These are phyloP conservation scores for Lagenidium giganteum DNA, from an alignment of 352 stramenopile species.

Conservation along the genomic window DNA sequence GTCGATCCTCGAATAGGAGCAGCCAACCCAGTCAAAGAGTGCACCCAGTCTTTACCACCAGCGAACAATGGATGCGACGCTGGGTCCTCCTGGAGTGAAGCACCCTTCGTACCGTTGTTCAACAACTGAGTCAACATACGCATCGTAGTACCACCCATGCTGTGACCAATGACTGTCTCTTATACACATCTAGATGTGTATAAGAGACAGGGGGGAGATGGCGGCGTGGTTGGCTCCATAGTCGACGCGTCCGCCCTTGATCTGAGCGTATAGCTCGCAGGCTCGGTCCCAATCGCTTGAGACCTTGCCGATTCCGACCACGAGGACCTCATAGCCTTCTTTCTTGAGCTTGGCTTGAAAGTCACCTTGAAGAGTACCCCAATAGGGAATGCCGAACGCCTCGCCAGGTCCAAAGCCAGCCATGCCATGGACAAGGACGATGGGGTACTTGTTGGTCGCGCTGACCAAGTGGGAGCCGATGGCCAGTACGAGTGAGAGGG, in stretches of 20 bases:
- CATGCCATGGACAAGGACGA: slow-evolving; percentile 17
- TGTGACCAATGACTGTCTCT: too few relatives aligned
- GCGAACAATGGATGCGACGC: slow-evolving; percentile 2
- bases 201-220: too few relatives aligned
- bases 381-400: slow-evolving; percentile 1
- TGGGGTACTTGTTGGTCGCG: not conserved
- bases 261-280: slow-evolving; percentile 22
- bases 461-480: not conserved
- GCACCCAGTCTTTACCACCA: slow-evolving; percentile 15
- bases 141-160: slow-evolving; percentile 9
- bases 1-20: slow-evolving; percentile 9
- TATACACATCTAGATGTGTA: too few relatives aligned
- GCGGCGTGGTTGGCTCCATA: slow-evolving; percentile 17
- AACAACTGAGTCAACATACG: slow-evolving; percentile 10
- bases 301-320: slow-evolving; percentile 7
- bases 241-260: slow-evolving; percentile 18
- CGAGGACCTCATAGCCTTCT: slow-evolving; percentile 12
- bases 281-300: slow-evolving; percentile 24
- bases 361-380: slow-evolving; percentile 5
- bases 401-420: slow-evolving; percentile 4
- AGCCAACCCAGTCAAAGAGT: slow-evolving; percentile 9
- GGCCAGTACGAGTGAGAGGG: too few relatives aligned
- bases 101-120: slow-evolving; percentile 2
- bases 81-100: slow-evolving; percentile 5
- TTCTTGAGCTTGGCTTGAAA: slow-evolving; percentile 6